Evolutionary conservation across 208 protist species (phyloP).

Genomic region (Leishmania martiniquensis): DNA sequence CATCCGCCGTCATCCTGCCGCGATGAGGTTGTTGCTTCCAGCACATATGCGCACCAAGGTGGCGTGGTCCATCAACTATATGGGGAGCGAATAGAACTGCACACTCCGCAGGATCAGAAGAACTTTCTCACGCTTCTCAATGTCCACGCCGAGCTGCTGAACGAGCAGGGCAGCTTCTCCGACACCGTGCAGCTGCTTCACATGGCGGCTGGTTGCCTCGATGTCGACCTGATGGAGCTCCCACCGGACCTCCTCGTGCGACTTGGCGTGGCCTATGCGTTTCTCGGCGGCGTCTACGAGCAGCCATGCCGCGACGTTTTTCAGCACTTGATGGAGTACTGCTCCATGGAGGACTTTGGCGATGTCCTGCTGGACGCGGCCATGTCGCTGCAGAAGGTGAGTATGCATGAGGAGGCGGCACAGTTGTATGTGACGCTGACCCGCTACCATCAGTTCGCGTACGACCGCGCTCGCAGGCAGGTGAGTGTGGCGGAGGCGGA

Average conservation of each 20-base stretch:
- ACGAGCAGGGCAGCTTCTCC: slow-evolving; percentile 80
- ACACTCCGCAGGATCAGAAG: slow-evolving; percentile 43
- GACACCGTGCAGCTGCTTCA: slow-evolving; percentile 76
- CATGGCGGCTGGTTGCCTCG: slow-evolving; percentile 64
- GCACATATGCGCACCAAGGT: neutral
- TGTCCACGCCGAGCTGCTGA: slow-evolving; percentile 87
- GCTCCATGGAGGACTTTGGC: slow-evolving; percentile 81
- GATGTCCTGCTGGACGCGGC: slow-evolving; percentile 87
- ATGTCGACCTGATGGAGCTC: slow-evolving; percentile 72
- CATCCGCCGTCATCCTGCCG: neutral
- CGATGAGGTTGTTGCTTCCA: neutral
- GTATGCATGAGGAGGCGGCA: slow-evolving; percentile 61
- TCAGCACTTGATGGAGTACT: slow-evolving; percentile 75
- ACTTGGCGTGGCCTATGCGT: slow-evolving; percentile 82
- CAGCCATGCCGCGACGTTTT: slow-evolving; percentile 82
- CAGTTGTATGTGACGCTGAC: slow-evolving; percentile 70
- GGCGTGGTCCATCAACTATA: slow-evolving; percentile 49
- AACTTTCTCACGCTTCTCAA: slow-evolving; percentile 91
- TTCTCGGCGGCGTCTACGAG: slow-evolving; percentile 53
- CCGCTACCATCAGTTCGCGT: slow-evolving; percentile 70
- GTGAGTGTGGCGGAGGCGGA: slow-evolving; percentile 19
- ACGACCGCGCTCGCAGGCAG: slow-evolving; percentile 31
- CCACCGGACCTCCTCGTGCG: slow-evolving; percentile 87
- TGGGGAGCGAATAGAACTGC: slow-evolving; percentile 54
- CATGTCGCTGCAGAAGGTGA: slow-evolving; percentile 70